Evolutionary conservation across 305 asterid species (phyloP), one percentile per base, ranked within the genome.

Genomic region (Fraxinus latifolia): DNA sequence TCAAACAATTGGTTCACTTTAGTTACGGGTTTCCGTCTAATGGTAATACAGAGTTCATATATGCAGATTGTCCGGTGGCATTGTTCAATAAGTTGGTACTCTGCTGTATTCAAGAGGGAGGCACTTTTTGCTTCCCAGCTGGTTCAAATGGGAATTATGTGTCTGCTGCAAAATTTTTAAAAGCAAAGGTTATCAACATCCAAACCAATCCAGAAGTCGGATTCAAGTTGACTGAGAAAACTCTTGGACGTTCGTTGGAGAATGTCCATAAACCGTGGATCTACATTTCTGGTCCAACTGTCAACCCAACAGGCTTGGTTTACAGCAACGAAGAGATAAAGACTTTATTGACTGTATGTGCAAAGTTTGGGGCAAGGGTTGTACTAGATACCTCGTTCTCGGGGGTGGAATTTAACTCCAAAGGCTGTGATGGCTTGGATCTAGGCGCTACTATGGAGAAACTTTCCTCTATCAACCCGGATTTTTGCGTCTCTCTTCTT

Each of bases 311-410:
- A 1, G 98, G 99, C 77, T 84, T 86, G 86, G 80, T 93, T 29
- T 96, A 96, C 93, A 91, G 91, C 88, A 92, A 92, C 53, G 92
- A 91, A 83, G 99, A 96, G 91, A 92, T 96, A 71, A 88, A 67
- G 73, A 87, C 83, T 77, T 73, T 96, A 80, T 76, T 96, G 76
- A 79, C 93, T 9, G 58, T 85, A 23, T 94, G 99, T 60, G 96
- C 98, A 7, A 87, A 92, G 85, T 87, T 83, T 60, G 98, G 92
- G 62, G 97, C 99, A 19, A 86, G 89, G 84, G 95, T 96, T 75
- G 89, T 96, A 39, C 62, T 96, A 71, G 99, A 96, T 79, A 94
- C 98, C 80, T 94, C 99, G 78, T 96, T 91, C 86, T 96, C 98
- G 17, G 97, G 98, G 12, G 88, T 91, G 85, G 92, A 89, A 80